phyloP scores from a whole-genome alignment of 306 rosid genomes.

The Arachis hypogaea region DNA sequence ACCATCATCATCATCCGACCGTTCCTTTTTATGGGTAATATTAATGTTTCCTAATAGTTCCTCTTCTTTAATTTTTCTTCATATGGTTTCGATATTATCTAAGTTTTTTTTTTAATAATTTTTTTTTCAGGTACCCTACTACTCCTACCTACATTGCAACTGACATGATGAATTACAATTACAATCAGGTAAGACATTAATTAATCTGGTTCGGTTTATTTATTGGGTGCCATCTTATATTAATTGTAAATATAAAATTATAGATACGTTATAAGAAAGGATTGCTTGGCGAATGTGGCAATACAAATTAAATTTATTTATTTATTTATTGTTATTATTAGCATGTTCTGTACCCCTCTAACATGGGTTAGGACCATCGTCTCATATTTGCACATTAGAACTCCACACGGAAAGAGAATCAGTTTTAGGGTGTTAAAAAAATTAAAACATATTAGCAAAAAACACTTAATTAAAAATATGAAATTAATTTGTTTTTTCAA shows the following conservation, averaged over 20 bases:
- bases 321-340: background rate
- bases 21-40: constrained; percentile 74
- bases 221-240: background rate
- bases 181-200: constrained; percentile 56
- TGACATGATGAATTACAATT: constrained; percentile 59
- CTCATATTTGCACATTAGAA: background rate
- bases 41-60: no score
- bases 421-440: background rate
- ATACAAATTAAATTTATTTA: background rate
- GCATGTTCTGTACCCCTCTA: background rate
- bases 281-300: background rate
- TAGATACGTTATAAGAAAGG: no score
- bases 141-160: constrained; percentile 68
- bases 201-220: background rate
- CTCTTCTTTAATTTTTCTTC: background rate
- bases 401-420: constrained; percentile 14
- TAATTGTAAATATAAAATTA: background rate
- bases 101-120: background rate
- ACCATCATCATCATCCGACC: constrained; percentile 41
- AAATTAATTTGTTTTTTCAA: no score
- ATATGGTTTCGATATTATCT: background rate
- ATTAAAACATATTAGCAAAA: no score
- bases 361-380: background rate
- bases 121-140: constrained; percentile 58
- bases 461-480: no score